Base-by-base conservation (phyloP, 331 rosid species). In the Pyrus hybrid region DNA sequence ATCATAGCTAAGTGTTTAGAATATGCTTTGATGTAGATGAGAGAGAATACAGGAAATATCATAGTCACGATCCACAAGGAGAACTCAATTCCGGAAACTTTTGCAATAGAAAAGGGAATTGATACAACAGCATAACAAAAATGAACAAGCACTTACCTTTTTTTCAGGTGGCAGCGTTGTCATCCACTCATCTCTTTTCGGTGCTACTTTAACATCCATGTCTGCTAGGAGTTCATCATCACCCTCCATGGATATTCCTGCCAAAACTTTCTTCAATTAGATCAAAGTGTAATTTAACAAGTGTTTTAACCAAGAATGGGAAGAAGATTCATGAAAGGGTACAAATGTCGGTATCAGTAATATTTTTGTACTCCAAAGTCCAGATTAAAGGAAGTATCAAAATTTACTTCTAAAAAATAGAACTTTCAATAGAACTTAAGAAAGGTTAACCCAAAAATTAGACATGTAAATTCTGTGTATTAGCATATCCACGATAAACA, bases 161-260 rank as follows among this genome's bases (percentile, higher is more conserved):
- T 87, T 82, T 83, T 93, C 97, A 1, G 98, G 98, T 45, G 98
- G 98, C 49, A 91, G 73, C 53, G 90, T 85, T 79, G 98, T 94
- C 98, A 94, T 94, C 98, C 98, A 94, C 75, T 94, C 97, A 53
- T 94, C 98, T 84, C 98, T 88, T 82, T 78, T 83, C 29, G 92
- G 97, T 67, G 86, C 87, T 67, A 57, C 92, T 83, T 88, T 87
- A 62, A 88, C 91, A 67, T 94, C 96, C 68, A 85, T 76, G 84
- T 87, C 83, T 62, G 88, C 93, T 80, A 93, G 77, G 68, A 93
- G 96, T 83, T 82, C 96, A 30, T 93, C 98, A 90, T 93, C 98
- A 71, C 98, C 98, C 73, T 93, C 97, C 97, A 93, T 90, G 66
- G 98, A 91, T 86, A 93, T 93, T 65, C 96, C 98, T 93, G 87